A percentile compares a stretch with the other conserved stretches of the same genome.
These are phyloP conservation scores for Keqinozyma sinolaborantium DNA, from an alignment of 1,139 yeast genomes.

Conservation along the genomic window DNA sequence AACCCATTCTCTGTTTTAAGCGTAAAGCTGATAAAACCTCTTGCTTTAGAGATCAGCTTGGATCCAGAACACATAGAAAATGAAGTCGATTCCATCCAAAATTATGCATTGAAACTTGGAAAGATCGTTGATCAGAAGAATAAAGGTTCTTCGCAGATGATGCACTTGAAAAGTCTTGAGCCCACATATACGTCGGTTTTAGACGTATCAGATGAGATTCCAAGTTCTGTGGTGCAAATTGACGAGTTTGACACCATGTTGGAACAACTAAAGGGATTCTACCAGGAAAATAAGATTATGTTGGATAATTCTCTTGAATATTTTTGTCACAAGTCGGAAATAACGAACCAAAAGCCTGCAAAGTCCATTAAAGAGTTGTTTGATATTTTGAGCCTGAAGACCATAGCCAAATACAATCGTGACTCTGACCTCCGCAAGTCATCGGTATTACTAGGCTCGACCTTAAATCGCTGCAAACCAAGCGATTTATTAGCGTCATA, in stretches of 20 bases:
- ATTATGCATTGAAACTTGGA: slow-evolving; percentile 28
- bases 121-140: slow-evolving; percentile 15
- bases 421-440: slow-evolving; percentile 12
- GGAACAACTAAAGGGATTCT: slow-evolving; percentile 40
- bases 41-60: slow-evolving; percentile 8
- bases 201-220: slow-evolving; percentile 8
- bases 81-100: slow-evolving; percentile 20
- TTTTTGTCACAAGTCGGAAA: slow-evolving; percentile 3
- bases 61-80: slow-evolving; percentile 2
- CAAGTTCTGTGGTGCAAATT: slow-evolving; percentile 21
- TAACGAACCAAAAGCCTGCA: slow-evolving; percentile 3
- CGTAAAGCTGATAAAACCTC: slow-evolving; percentile 7
- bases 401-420: too few species aligned
- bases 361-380: slow-evolving; percentile 3
- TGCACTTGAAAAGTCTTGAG: slow-evolving; percentile 3
- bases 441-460: slow-evolving; percentile 19
- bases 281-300: slow-evolving; percentile 21
- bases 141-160: too few species aligned
- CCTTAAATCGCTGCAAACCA: slow-evolving; percentile 22
- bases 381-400: too few species aligned
- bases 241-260: slow-evolving; percentile 50
- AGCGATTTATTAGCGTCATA: slow-evolving; percentile 8
- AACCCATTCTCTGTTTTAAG: slow-evolving; percentile 10
- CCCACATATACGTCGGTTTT: slow-evolving; percentile 9
- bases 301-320: slow-evolving; percentile 7